Conservation (phyloP, 148 eudicot species). For the Spergularia marina region DNA sequence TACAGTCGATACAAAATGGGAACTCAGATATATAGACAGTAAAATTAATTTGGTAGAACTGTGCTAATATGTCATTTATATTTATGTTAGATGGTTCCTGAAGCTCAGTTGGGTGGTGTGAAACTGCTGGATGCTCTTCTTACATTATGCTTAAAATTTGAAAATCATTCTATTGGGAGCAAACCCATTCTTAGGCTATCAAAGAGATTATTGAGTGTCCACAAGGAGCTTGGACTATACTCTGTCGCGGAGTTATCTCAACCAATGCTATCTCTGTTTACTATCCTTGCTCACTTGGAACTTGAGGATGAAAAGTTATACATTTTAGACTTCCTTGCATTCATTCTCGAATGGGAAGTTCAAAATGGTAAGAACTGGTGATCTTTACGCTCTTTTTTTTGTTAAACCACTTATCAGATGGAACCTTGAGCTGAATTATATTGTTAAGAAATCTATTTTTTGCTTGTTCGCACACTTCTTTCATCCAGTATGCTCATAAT, state of each 20-base stretch:
- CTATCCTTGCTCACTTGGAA: constrained; percentile 51
- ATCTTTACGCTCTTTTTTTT: background rate
- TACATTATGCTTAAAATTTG: constrained; percentile 37
- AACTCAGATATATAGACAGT: background rate
- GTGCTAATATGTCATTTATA: constrained; percentile 16
- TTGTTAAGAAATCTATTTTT: background rate
- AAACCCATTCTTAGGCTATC: constrained; percentile 52
- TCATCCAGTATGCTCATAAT: background rate
- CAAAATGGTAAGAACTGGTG: constrained; percentile 53
- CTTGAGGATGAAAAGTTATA: constrained; percentile 73
- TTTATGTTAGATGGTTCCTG: constrained; percentile 52
- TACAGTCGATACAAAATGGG: background rate
- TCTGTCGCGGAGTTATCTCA: constrained; percentile 52
- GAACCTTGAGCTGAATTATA: background rate
- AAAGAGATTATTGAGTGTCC: constrained; percentile 50
- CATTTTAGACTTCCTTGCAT: constrained; percentile 49
- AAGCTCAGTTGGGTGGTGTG: constrained; percentile 64
- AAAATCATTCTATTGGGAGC: constrained; percentile 39
- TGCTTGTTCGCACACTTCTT: background rate
- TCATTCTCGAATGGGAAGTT: constrained; percentile 63
- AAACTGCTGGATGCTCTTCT: constrained; percentile 58
- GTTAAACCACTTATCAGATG: background rate
- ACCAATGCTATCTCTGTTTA: constrained; percentile 49
- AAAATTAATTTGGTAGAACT: background rate
- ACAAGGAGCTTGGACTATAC: constrained; percentile 73